phyloP scores from a whole-genome alignment of 2,329 filamentous ascomycete species.

The Blastomyces gilchristii region DNA sequence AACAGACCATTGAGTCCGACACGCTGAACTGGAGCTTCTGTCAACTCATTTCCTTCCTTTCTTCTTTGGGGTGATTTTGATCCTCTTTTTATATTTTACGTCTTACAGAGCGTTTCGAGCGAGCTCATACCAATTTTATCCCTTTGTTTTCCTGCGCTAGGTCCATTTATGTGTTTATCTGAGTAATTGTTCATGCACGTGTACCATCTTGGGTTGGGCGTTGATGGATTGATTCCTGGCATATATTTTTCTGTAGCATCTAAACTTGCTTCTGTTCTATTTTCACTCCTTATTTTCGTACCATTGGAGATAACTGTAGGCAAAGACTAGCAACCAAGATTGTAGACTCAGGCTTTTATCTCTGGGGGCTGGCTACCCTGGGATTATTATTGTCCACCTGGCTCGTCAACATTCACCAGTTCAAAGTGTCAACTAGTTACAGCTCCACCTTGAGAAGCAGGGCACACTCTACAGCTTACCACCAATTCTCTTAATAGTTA shows the following conservation, averaged over 20 bases:
- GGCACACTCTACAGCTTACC: neutral
- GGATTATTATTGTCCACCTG: neutral
- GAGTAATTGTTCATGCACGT: neutral
- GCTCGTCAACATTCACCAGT: neutral
- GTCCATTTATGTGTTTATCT: neutral
- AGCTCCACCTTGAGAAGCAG: neutral
- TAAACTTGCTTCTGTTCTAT: neutral
- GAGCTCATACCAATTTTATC: neutral
- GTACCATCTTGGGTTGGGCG: neutral
- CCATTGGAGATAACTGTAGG: neutral
- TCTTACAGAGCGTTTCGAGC: slow-evolving; percentile 4
- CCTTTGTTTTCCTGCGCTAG: neutral
- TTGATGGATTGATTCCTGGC: neutral
- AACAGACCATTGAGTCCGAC: slow-evolving; percentile 41
- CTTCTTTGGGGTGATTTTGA: neutral
- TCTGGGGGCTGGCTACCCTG: neutral
- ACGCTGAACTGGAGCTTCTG: slow-evolving; percentile 19
- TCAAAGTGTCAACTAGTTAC: neutral
- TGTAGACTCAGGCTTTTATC: neutral
- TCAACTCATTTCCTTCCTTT: neutral
- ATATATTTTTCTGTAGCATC: neutral
- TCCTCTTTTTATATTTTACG: neutral
- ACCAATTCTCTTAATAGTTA: neutral
- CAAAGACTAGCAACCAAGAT: neutral
- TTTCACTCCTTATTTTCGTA: neutral